phyloP scores from a whole-genome alignment of 768 basidiomycete species.

The Tulasnella sp. region DNA sequence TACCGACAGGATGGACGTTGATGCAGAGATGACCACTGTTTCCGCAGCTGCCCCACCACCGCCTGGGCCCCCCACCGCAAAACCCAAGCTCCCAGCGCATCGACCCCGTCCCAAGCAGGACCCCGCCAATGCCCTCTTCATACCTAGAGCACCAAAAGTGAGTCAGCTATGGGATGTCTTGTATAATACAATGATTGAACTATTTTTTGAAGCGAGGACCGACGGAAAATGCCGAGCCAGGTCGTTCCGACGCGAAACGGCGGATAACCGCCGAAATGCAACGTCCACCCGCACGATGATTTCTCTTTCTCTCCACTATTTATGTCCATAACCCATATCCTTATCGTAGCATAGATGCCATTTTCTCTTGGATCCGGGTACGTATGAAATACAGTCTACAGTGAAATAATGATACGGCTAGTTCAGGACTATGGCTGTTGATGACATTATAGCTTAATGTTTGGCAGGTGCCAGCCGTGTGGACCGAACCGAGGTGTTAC shows the following conservation, averaged over 20 bases:
- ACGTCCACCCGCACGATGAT: background rate
- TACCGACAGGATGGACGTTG: background rate
- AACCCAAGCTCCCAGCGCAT: background rate
- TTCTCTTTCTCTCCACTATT: background rate
- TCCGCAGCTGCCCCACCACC: background rate
- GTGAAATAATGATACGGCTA: background rate
- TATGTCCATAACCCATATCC: background rate
- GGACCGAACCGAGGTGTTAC: constrained; percentile 81
- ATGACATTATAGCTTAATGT: constrained; percentile 44
- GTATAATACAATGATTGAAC: background rate
- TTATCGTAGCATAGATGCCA: background rate
- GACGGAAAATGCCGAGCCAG: background rate
- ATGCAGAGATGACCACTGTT: background rate
- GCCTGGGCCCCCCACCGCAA: background rate
- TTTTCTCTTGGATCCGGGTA: background rate
- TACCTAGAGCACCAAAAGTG: constrained; percentile 45
- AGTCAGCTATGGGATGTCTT: background rate
- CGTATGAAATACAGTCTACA: constrained; percentile 11
- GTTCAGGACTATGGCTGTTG: background rate
- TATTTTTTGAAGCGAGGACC: background rate
- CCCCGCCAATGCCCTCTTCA: constrained; percentile 48
- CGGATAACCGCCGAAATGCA: background rate
- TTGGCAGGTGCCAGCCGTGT: constrained; percentile 81
- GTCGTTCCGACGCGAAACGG: background rate
- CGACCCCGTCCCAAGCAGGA: constrained; percentile 31